These are phyloP conservation scores for Backusella mclennaniae DNA, from an alignment of 192 early-diverging fungal genomes.

Conservation along the genomic window DNA sequence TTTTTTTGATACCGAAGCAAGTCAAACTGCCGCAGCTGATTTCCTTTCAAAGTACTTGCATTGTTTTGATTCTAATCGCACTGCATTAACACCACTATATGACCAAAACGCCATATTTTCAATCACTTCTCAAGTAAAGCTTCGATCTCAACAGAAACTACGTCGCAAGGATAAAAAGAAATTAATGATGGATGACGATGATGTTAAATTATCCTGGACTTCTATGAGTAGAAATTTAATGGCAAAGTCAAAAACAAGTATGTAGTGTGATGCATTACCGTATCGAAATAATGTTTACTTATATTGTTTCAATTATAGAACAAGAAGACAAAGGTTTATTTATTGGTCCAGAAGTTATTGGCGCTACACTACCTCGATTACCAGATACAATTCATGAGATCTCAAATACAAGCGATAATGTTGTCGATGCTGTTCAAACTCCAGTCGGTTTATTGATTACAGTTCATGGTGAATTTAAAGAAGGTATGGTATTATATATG, in stretches of 20 bases:
- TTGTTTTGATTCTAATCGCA: constrained; percentile 37
- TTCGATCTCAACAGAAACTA: constrained; percentile 1
- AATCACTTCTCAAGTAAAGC: constrained; percentile 12
- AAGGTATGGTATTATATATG: constrained; percentile 10
- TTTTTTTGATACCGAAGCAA: constrained; percentile 42
- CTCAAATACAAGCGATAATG: constrained; percentile 34
- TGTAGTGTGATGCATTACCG: background rate
- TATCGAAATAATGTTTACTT: background rate
- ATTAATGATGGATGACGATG: constrained; percentile 21
- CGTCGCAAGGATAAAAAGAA: constrained; percentile 25
- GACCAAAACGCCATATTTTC: constrained; percentile 43
- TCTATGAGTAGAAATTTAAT: constrained; percentile 17
- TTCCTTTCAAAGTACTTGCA: constrained; percentile 40
- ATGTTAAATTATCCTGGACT: constrained; percentile 14
- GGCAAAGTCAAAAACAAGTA: constrained; percentile 20
- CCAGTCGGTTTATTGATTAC: constrained; percentile 28
- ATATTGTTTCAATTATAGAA: background rate
- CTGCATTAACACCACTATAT: constrained; percentile 31
- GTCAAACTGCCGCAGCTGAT: constrained; percentile 28
- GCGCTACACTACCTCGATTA: constrained; percentile 16
- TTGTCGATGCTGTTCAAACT: constrained; percentile 47
- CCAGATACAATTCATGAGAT: constrained; percentile 44
- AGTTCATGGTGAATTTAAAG: constrained; percentile 39
- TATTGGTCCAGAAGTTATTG: constrained; percentile 20
- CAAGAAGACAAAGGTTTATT: constrained; percentile 8